A percentile compares a stretch with the other conserved stretches of the same genome.
Evolutionary conservation across 441 rosid species (phyloP).

Genomic region (Cnidoscolus chayamansa): DNA sequence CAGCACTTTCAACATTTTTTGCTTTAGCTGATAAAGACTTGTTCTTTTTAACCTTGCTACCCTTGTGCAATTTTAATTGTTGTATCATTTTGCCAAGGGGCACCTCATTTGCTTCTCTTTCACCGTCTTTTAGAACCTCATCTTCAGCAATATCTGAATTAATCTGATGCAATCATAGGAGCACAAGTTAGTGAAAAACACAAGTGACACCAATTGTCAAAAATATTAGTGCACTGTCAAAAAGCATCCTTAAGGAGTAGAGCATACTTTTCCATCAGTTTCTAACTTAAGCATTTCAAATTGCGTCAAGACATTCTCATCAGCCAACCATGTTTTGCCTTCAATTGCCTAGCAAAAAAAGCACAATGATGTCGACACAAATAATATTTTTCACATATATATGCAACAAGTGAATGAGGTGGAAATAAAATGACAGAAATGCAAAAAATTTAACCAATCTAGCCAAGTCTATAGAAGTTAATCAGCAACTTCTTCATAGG

Average conservation of each 20-base stretch:
- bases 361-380: slow-evolving; percentile 16
- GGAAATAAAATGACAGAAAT: not conserved
- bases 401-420: not conserved
- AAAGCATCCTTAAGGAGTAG: slow-evolving; percentile 19
- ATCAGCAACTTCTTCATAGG: slow-evolving; percentile 2
- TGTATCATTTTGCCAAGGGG: slow-evolving; percentile 81
- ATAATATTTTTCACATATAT: not conserved
- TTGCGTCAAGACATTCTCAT: slow-evolving; percentile 68
- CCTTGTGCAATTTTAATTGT: slow-evolving; percentile 67
- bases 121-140: slow-evolving; percentile 52
- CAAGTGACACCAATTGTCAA: slow-evolving; percentile 16
- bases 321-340: slow-evolving; percentile 82
- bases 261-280: slow-evolving; percentile 54
- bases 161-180: slow-evolving; percentile 42
- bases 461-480: slow-evolving; percentile 9
- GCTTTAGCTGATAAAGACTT: slow-evolving; percentile 44
- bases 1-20: slow-evolving; percentile 59
- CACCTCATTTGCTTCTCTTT: slow-evolving; percentile 71
- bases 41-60: slow-evolving; percentile 51
- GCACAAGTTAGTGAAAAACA: slow-evolving; percentile 24
- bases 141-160: slow-evolving; percentile 42
- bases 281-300: slow-evolving; percentile 69
- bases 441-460: slow-evolving; percentile 8
- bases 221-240: slow-evolving; percentile 11
- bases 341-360: slow-evolving; percentile 48